Evolutionary conservation across 2,329 filamentous ascomycete species (phyloP).

Genomic region (Phaeosphaeria sp.): DNA sequence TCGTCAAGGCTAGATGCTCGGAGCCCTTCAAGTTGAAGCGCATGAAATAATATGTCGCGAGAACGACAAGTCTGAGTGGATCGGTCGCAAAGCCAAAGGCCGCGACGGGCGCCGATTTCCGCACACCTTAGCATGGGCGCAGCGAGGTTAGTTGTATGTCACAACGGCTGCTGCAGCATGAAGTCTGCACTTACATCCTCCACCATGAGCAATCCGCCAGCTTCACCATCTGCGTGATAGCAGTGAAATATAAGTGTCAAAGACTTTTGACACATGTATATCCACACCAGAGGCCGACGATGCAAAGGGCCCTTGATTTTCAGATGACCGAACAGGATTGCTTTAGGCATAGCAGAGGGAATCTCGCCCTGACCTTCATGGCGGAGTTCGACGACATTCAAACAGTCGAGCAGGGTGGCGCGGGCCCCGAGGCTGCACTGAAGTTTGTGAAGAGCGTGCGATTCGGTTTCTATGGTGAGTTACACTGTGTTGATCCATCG

Average conservation of each 20-base stretch:
- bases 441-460: neutral
- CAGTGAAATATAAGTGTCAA: neutral
- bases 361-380: neutral
- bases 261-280: neutral
- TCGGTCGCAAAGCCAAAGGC: conserved; percentile 5
- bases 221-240: neutral
- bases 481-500: neutral
- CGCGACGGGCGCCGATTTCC: neutral
- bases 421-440: neutral
- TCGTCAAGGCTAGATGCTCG: neutral
- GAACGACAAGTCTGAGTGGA: neutral
- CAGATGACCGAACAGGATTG: neutral
- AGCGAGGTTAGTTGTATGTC: neutral
- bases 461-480: neutral
- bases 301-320: neutral
- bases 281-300: neutral
- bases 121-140: neutral
- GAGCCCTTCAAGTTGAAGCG: neutral
- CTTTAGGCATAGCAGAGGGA: neutral
- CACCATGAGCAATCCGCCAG: neutral
- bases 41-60: conserved; percentile 9
- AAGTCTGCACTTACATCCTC: neutral
- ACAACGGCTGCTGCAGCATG: neutral
- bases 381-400: neutral
- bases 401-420: neutral